A percentile compares a stretch with the other conserved stretches of the same genome.
Conservation (phyloP, 495 filamentous ascomycete species). For the Penicillium bialowiezense region DNA sequence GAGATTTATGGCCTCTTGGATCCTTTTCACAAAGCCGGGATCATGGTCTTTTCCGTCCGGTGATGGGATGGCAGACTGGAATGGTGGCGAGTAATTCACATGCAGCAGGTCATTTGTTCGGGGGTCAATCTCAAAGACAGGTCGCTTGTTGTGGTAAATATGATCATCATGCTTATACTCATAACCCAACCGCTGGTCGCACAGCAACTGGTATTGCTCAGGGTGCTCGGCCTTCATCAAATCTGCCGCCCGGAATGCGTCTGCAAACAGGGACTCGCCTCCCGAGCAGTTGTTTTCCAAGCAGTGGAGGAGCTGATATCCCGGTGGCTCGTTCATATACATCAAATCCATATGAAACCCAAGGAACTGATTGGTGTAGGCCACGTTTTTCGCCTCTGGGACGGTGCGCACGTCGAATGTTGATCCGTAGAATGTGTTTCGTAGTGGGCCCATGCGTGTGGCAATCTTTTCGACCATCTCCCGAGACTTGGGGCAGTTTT, state of each 20-base stretch:
- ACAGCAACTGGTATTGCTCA: constrained; percentile 37
- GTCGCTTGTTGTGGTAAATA: constrained; percentile 52
- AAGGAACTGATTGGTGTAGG: constrained; percentile 77
- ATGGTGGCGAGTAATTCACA: constrained; percentile 72
- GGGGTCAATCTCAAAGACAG: constrained; percentile 48
- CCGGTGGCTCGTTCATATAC: constrained; percentile 77
- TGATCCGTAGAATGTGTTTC: constrained; percentile 81
- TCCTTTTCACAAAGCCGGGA: not conserved
- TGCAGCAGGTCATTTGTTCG: constrained; percentile 20
- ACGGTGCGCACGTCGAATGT: constrained; percentile 86
- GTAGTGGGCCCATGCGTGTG: constrained; percentile 66
- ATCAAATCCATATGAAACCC: constrained; percentile 91
- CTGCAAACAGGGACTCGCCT: constrained; percentile 79
- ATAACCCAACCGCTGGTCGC: constrained; percentile 49
- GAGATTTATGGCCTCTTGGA: constrained; percentile 35
- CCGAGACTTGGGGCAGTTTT: constrained; percentile 62
- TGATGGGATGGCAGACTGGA: constrained; percentile 52
- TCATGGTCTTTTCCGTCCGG: not conserved
- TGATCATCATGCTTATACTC: constrained; percentile 67
- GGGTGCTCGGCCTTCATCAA: constrained; percentile 30
- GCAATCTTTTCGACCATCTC: constrained; percentile 64
- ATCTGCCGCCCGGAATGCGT: constrained; percentile 61
- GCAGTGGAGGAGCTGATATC: constrained; percentile 84
- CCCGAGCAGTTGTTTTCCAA: constrained; percentile 70
- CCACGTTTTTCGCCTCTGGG: constrained; percentile 79